Evolutionary conservation across 1,139 yeast genomes (phyloP).

Genomic region (Kodamaea suecica): DNA sequence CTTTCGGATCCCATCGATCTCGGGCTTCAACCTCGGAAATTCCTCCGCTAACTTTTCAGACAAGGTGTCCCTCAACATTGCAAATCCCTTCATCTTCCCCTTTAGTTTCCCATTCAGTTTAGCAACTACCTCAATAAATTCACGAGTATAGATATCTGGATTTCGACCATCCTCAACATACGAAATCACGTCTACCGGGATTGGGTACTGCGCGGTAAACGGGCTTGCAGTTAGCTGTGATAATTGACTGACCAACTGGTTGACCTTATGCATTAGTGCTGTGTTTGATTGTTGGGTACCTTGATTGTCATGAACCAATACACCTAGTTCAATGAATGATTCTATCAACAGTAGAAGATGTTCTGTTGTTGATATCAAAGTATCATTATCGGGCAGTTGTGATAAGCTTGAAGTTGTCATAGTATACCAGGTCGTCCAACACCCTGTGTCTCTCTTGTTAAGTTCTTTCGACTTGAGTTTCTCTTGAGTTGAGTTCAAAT

Average conservation of each 20-base stretch:
- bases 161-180: constrained; percentile 95
- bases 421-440: background rate
- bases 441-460: no score
- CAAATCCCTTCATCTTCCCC: constrained; percentile 72
- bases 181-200: constrained; percentile 75
- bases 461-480: no score
- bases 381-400: constrained; percentile 30
- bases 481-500: no score
- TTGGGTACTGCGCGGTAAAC: constrained; percentile 38
- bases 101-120: constrained; percentile 83
- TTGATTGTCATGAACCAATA: constrained; percentile 88
- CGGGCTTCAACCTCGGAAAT: constrained; percentile 66
- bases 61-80: constrained; percentile 56
- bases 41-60: constrained; percentile 69
- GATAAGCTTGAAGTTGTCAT: constrained; percentile 41
- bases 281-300: constrained; percentile 60
- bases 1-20: constrained; percentile 49
- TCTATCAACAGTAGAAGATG: constrained; percentile 74
- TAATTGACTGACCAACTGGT: constrained; percentile 39
- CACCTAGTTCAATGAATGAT: constrained; percentile 82
- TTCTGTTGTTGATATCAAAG: constrained; percentile 51
- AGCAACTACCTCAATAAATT: constrained; percentile 88
- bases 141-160: constrained; percentile 95
- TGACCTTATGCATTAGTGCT: constrained; percentile 42
- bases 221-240: constrained; percentile 35